These are phyloP conservation scores for Fermentozyma sake DNA, from an alignment of 1,139 yeast genomes.

Conservation along the genomic window DNA sequence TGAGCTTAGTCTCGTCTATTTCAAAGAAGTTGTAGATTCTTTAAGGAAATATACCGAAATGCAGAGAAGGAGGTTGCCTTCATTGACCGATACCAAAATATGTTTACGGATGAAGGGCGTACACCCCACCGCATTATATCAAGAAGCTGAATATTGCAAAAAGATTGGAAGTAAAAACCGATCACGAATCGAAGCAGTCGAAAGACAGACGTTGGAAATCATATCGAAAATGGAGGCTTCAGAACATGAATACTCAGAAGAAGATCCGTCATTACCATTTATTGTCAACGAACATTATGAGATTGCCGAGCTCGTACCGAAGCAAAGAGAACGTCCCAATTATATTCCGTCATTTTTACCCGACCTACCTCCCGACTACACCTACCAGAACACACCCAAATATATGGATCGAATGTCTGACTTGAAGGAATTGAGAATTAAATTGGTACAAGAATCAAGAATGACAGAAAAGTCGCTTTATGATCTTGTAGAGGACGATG, in stretches of 20 bases:
- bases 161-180: too few relatives aligned
- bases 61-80: constrained; percentile 65
- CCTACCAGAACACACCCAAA: constrained; percentile 73
- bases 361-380: constrained; percentile 86
- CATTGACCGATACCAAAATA: constrained; percentile 53
- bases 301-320: constrained; percentile 51
- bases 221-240: too few relatives aligned
- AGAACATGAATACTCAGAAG: too few relatives aligned
- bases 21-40: constrained; percentile 42
- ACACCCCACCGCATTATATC: constrained; percentile 39
- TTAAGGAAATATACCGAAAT: constrained; percentile 54
- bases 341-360: constrained; percentile 78
- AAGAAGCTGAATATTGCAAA: constrained; percentile 22
- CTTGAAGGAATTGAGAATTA: constrained; percentile 64
- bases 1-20: constrained; percentile 45
- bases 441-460: constrained; percentile 74
- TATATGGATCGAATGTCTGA: constrained; percentile 63
- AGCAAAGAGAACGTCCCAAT: constrained; percentile 42
- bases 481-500: constrained; percentile 46
- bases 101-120: constrained; percentile 46
- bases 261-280: constrained; percentile 29
- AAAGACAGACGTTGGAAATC: constrained; percentile 4
- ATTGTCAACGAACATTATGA: constrained; percentile 47
- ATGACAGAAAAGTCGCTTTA: constrained; percentile 76
- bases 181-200: too few relatives aligned